A percentile compares a stretch with the other conserved stretches of the same genome.
Conservation (phyloP, 2,329 filamentous ascomycete genomes). For the Ampelomyces quisqualis region DNA sequence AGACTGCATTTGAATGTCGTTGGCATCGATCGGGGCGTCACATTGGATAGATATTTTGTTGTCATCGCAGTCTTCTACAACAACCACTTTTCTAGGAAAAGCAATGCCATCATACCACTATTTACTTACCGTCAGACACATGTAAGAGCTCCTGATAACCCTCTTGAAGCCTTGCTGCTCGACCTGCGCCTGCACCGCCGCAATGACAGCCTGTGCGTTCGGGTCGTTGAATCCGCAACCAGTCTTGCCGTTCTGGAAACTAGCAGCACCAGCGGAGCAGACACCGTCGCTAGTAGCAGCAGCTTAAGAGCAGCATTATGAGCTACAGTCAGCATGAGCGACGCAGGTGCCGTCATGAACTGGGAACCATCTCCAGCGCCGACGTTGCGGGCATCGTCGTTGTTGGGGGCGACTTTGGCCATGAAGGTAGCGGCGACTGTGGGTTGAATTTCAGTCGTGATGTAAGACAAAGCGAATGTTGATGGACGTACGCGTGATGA, state of each 20-base stretch:
- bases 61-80: neutral
- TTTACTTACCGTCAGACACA: neutral
- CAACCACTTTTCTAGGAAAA: neutral
- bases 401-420: slow-evolving; percentile 29
- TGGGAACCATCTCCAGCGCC: slow-evolving; percentile 29
- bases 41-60: no score
- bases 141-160: slow-evolving; percentile 16
- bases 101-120: neutral
- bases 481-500: slow-evolving; percentile 13
- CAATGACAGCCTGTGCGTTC: slow-evolving; percentile 30
- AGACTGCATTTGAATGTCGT: no score
- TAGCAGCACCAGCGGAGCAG: slow-evolving; percentile 32
- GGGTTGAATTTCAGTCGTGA: neutral
- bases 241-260: slow-evolving; percentile 34
- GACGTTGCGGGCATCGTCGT: slow-evolving; percentile 30
- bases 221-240: slow-evolving; percentile 35
- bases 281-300: slow-evolving; percentile 25
- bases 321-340: slow-evolving; percentile 31
- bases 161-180: slow-evolving; percentile 33
- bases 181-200: slow-evolving; percentile 34
- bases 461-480: neutral
- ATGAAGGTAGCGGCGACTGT: slow-evolving; percentile 19
- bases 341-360: slow-evolving; percentile 39
- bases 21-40: no score
- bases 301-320: slow-evolving; percentile 29